Evolutionary conservation across 176 grass and related monocot genomes (phyloP).

Genomic region (Cocos nucifera): DNA sequence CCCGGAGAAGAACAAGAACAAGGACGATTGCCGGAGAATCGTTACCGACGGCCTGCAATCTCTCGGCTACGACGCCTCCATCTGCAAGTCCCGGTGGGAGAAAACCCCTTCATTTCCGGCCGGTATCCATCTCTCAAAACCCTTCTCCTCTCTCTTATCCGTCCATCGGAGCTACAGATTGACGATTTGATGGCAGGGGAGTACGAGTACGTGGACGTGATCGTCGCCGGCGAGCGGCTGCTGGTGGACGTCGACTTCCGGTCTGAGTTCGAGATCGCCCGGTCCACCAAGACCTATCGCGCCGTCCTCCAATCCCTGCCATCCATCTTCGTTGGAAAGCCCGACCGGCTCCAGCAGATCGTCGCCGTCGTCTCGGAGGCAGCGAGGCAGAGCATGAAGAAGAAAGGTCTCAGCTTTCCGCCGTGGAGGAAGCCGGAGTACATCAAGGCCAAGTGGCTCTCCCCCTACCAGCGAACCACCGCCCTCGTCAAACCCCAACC

Average conservation of each 20-base stretch:
- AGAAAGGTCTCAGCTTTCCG: slow-evolving; percentile 78
- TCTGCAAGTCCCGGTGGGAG: slow-evolving; percentile 81
- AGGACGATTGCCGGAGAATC: slow-evolving; percentile 40
- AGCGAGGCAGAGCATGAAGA: slow-evolving; percentile 63
- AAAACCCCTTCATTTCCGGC: slow-evolving; percentile 50
- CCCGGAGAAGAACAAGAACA: slow-evolving; percentile 40
- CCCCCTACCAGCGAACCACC: slow-evolving; percentile 9
- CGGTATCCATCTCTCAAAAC: slow-evolving; percentile 12
- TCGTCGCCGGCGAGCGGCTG: slow-evolving; percentile 33
- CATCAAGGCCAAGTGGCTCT: slow-evolving; percentile 39
- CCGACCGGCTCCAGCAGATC: slow-evolving; percentile 60
- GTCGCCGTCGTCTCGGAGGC: slow-evolving; percentile 60
- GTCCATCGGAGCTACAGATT: not conserved
- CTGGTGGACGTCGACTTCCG: slow-evolving; percentile 82
- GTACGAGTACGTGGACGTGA: slow-evolving; percentile 88
- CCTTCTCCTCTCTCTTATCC: not conserved
- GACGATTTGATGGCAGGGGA: slow-evolving; percentile 31
- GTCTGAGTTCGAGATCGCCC: slow-evolving; percentile 82
- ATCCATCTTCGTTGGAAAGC: slow-evolving; percentile 55
- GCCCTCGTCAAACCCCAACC: not conserved
- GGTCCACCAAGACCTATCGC: slow-evolving; percentile 66
- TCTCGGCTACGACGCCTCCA: slow-evolving; percentile 69
- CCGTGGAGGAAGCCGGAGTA: slow-evolving; percentile 43
- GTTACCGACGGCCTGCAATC: slow-evolving; percentile 61
- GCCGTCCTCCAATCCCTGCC: slow-evolving; percentile 64